Base-by-base conservation (phyloP, 306 rosid species). In the Leucaena leucocephala region DNA sequence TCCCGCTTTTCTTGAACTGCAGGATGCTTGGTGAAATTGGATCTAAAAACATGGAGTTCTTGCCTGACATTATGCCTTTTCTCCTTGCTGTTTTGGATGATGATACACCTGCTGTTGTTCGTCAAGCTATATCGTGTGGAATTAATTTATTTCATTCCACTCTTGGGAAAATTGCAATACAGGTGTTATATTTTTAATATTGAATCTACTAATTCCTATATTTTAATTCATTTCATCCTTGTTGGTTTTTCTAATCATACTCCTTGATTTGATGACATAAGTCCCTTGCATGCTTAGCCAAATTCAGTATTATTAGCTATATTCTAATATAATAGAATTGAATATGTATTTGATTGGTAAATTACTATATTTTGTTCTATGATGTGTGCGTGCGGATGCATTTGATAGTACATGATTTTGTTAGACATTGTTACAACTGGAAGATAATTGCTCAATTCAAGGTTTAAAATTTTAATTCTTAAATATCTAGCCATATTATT, bases 1-100 rank as follows among this genome's bases (percentile, higher is more conserved):
- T 8, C 15, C 22, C 12, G 2, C 5, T 71, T 80, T 68, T 46
- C 46, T 50, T 62, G 54, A 15, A 68, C 54, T 85, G 88, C 74
- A 95, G 98, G 88, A 90, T 95, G 91, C 54, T 91, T 46, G 97
- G 98, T 42, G 98, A 92, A 78, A 91, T 90, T 86, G 98, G 97
- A 79, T 86, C 87, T 68, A 84, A 78, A 78, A 92, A 91, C 81
- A 83, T 86, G 0, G 92, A 91, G 40, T 86, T 92, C 55, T 64
- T 95, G 79, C 88, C 98, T 45, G 92, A 95, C 77, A 90, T 95
- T 71, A 87, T 91, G 38, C 97, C 98, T n/a, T 82, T 80, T 57
- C 72, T 92, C 75, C 84, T 90, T 78, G 67, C 86, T 50, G 85
- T 87, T 14, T 72, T 93, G 90, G 78, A 88, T 35, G 98, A 92